Conservation (phyloP, 2,329 filamentous ascomycete species). For the Huntiella savannae region DNA sequence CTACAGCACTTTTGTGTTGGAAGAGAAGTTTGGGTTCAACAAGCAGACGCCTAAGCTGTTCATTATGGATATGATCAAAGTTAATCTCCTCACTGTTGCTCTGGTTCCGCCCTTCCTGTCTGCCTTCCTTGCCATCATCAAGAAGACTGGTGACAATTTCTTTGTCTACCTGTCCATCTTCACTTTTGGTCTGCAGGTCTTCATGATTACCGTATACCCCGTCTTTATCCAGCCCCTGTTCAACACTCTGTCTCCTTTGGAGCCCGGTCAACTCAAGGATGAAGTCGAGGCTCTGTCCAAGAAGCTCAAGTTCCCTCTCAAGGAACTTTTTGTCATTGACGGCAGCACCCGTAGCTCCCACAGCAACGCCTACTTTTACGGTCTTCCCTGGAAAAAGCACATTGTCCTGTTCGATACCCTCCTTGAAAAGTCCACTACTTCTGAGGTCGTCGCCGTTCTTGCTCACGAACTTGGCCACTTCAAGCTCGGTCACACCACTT, state of each 20-base stretch:
- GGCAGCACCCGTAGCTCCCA: conserved; percentile 74
- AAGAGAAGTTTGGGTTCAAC: conserved; percentile 97
- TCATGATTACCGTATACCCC: conserved; percentile 91
- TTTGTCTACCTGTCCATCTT: conserved; percentile 98
- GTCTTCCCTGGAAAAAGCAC: conserved; percentile 98
- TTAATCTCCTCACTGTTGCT: conserved; percentile 59
- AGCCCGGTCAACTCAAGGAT: conserved; percentile 73
- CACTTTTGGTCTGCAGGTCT: conserved; percentile 70
- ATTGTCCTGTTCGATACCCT: conserved; percentile 98
- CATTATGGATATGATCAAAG: conserved; percentile 79
- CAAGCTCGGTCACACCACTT: conserved; percentile 77
- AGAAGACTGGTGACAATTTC: conserved; percentile 83
- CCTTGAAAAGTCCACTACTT: conserved; percentile 79
- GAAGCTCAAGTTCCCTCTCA: conserved; percentile 75
- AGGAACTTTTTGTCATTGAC: conserved; percentile 86
- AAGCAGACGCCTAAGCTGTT: conserved; percentile 87
- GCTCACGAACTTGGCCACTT: conserved; percentile 95
- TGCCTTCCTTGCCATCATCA: conserved; percentile 82
- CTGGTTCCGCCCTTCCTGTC: conserved; percentile 77
- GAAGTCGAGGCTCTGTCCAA: conserved; percentile 69
- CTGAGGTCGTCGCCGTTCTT: conserved; percentile 87
- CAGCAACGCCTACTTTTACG: conserved; percentile 90
- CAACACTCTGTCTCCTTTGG: conserved; percentile 89
- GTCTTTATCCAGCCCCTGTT: conserved; percentile 87
- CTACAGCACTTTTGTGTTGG: conserved; percentile 89